Evolutionary conservation across 179 eudicot species (phyloP).

Genomic region (Patellifolia procumbens): DNA sequence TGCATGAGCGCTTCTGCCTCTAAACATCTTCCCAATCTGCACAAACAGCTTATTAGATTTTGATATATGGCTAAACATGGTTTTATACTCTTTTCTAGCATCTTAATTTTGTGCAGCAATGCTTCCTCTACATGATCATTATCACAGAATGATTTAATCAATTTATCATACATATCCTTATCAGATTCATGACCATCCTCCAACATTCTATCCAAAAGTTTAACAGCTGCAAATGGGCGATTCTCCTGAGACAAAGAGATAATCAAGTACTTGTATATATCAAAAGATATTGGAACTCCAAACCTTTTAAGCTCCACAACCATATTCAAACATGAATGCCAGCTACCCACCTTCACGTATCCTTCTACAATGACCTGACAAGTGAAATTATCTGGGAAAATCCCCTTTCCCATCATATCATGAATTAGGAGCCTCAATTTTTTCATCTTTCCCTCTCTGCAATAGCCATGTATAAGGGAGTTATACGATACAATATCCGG

Average conservation of each 20-base stretch:
- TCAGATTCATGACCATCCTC: conserved; percentile 51
- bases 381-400: conserved; percentile 64
- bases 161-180: conserved; percentile 52
- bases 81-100: conserved; percentile 44
- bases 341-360: conserved; percentile 47
- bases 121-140: conserved; percentile 55
- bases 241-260: conserved; percentile 55
- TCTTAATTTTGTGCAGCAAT: conserved; percentile 45
- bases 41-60: conserved; percentile 57
- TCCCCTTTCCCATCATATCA: conserved; percentile 61
- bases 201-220: conserved; percentile 55
- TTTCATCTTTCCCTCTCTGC: conserved; percentile 79
- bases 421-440: conserved; percentile 58
- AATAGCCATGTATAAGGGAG: conserved; percentile 71
- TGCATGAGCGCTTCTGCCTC: conserved; percentile 60
- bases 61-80: conserved; percentile 49
- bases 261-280: conserved; percentile 52
- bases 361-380: conserved; percentile 70
- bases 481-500: conserved; percentile 71
- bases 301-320: conserved; percentile 59
- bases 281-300: conserved; percentile 48
- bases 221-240: conserved; percentile 68
- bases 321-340: conserved; percentile 76
- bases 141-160: conserved; percentile 60
- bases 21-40: conserved; percentile 45